phyloP scores from a whole-genome alignment of 2,329 filamentous ascomycete species.

The Cladosporium oxysporum region DNA sequence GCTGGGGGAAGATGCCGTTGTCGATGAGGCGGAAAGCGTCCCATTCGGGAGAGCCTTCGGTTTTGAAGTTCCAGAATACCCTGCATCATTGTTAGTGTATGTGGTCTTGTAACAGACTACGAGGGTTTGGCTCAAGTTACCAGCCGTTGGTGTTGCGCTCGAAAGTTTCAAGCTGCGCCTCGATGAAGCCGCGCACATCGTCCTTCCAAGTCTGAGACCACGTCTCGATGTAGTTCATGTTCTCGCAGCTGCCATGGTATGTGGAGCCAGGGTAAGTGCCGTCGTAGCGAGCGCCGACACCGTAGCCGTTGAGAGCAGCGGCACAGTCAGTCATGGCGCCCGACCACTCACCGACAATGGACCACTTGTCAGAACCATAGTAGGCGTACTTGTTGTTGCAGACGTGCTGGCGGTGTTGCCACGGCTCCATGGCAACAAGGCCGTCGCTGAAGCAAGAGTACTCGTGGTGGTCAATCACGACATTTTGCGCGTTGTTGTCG shows the following conservation, averaged over 20 bases:
- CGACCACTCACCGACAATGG: constrained; percentile 51
- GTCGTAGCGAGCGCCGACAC: constrained; percentile 61
- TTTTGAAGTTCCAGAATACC: constrained; percentile 61
- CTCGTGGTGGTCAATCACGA: constrained; percentile 68
- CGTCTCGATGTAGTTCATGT: constrained; percentile 50
- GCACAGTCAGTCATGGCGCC: constrained; percentile 58
- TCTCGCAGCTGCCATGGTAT: constrained; percentile 57
- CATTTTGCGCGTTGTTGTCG: constrained; percentile 53
- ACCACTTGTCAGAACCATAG: constrained; percentile 43
- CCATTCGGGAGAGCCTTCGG: constrained; percentile 52
- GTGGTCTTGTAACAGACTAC: too few relatives aligned
- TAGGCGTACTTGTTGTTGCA: constrained; percentile 57
- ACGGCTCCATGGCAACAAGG: constrained; percentile 52
- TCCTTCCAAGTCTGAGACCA: constrained; percentile 50
- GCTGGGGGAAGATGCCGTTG: constrained; percentile 52
- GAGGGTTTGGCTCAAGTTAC: constrained; percentile 25
- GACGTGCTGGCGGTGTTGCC: constrained; percentile 57
- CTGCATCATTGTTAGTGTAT: neutral
- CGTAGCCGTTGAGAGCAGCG: constrained; percentile 54
- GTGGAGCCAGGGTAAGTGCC: constrained; percentile 53
- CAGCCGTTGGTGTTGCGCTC: constrained; percentile 55
- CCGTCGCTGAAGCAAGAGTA: constrained; percentile 64
- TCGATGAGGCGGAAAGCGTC: constrained; percentile 51
- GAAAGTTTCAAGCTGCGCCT: constrained; percentile 56
- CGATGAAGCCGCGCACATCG: constrained; percentile 54